Percentiles rank a stretch among this genome's conserved stretches.
Evolutionary conservation across 805 yeast genomes (phyloP).

Genomic region (Myxozyma kluyveri): DNA sequence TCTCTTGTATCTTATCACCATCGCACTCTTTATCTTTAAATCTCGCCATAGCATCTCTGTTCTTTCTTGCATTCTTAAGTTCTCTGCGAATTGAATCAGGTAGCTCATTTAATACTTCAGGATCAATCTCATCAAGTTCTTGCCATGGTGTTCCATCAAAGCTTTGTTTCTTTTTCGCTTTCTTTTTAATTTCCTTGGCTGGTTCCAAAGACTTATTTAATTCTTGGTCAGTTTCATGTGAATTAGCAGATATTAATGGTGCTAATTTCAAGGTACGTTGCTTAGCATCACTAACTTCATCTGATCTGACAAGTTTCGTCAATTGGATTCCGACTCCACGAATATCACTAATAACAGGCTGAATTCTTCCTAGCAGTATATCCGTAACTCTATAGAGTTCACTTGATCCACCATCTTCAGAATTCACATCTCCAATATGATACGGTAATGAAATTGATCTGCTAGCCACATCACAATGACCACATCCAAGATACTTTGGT

Average conservation of each 20-base stretch:
- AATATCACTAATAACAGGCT: conserved; percentile 63
- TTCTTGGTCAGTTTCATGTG: no score
- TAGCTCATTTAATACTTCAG: neutral
- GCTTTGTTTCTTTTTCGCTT: neutral
- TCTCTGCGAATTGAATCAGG: neutral
- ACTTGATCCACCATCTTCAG: neutral
- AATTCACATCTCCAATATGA: conserved; percentile 60
- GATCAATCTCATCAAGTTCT: neutral
- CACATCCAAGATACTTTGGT: conserved; percentile 80
- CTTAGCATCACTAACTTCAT: neutral
- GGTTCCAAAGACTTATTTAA: neutral
- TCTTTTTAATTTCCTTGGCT: no score
- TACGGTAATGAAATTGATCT: conserved; percentile 60
- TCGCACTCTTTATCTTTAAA: neutral
- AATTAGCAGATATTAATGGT: neutral
- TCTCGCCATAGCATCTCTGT: neutral
- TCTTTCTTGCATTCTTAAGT: neutral
- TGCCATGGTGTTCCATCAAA: neutral
- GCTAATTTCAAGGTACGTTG: neutral
- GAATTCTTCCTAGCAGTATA: conserved; percentile 53
- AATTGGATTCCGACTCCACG: conserved; percentile 78
- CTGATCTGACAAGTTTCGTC: conserved; percentile 44
- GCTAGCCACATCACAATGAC: conserved; percentile 64
- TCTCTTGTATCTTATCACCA: no score
- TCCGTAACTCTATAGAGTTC: conserved; percentile 41